Conservation (phyloP, 345 rosid genomes). For the Anacardium occidentale region DNA sequence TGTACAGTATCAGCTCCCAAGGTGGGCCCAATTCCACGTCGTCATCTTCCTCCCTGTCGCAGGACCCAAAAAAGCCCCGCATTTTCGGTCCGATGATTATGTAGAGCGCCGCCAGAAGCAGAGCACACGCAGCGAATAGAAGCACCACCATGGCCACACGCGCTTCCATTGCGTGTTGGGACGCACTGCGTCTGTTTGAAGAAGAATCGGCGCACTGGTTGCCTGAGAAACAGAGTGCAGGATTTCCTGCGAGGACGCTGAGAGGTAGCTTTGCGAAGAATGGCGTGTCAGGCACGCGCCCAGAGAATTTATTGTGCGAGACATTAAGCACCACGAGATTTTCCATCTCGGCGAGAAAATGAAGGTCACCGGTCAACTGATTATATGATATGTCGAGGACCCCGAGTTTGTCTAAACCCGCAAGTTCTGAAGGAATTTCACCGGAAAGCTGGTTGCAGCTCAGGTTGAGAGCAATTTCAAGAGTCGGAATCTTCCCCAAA, state of each 20-base stretch:
- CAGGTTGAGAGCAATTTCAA: constrained; percentile 75
- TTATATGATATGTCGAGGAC: constrained; percentile 71
- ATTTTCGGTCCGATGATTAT: constrained; percentile 43
- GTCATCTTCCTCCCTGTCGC: constrained; percentile 32
- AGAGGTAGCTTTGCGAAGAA: constrained; percentile 80
- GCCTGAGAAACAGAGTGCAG: constrained; percentile 59
- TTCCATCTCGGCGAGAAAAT: constrained; percentile 51
- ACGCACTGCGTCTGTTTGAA: constrained; percentile 9
- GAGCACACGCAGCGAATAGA: constrained; percentile 55
- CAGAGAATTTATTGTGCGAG: constrained; percentile 77
- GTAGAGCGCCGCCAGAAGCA: constrained; percentile 70
- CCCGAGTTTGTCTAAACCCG: constrained; percentile 62
- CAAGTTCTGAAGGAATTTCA: constrained; percentile 53
- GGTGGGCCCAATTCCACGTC: constrained; percentile 68
- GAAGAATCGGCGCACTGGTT: constrained; percentile 35
- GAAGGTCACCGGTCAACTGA: constrained; percentile 63
- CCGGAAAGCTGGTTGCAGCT: constrained; percentile 73
- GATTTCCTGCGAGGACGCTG: constrained; percentile 61
- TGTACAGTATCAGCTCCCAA: constrained; percentile 82
- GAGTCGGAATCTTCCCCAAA: constrained; percentile 60
- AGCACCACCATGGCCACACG: constrained; percentile 64
- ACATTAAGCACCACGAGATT: constrained; percentile 86
- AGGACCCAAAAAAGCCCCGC: constrained; percentile 32
- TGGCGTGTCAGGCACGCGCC: constrained; percentile 71
- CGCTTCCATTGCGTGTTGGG: constrained; percentile 32